A percentile compares a stretch with the other conserved stretches of the same genome.
These are phyloP conservation scores for Rhynchosporium agropyri DNA, from an alignment of 2,329 filamentous ascomycete species.

Conservation along the genomic window DNA sequence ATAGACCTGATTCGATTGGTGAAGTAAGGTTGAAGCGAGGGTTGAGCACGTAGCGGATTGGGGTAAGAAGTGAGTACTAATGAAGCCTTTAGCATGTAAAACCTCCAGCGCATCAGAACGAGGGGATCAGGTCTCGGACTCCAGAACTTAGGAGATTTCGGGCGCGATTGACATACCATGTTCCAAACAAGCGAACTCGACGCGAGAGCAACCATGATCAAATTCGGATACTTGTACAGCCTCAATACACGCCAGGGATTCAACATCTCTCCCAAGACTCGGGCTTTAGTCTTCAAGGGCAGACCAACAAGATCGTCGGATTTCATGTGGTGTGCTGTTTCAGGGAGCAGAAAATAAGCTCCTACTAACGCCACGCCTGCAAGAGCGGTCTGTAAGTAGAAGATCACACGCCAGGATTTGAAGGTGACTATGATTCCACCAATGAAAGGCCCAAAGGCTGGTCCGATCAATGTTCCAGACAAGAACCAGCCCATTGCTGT, in stretches of 20 bases:
- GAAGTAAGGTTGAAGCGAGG: slow-evolving; percentile 69
- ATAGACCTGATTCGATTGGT: slow-evolving; percentile 69
- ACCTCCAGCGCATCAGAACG: too few relatives aligned
- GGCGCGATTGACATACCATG: slow-evolving; percentile 46
- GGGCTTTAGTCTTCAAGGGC: slow-evolving; percentile 50
- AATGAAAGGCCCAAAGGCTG: slow-evolving; percentile 70
- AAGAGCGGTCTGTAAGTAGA: slow-evolving; percentile 74
- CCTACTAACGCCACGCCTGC: slow-evolving; percentile 61
- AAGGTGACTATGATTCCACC: slow-evolving; percentile 79
- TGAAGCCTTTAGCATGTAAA: too few relatives aligned
- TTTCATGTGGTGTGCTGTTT: slow-evolving; percentile 70
- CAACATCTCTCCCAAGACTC: slow-evolving; percentile 62
- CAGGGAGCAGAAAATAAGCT: slow-evolving; percentile 68
- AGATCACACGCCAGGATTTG: slow-evolving; percentile 72
- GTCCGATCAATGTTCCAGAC: slow-evolving; percentile 70
- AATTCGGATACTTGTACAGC: slow-evolving; percentile 69
- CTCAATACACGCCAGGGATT: slow-evolving; percentile 67
- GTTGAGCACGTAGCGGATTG: slow-evolving; percentile 73
- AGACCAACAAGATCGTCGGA: slow-evolving; percentile 63
- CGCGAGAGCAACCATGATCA: slow-evolving; percentile 63
- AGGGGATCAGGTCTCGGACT: too few relatives aligned
- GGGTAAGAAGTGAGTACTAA: slow-evolving; percentile 63
- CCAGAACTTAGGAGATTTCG: too few relatives aligned
- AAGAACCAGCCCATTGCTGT: slow-evolving; percentile 76
- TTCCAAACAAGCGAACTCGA: slow-evolving; percentile 72